These are phyloP conservation scores for Corymbia citriodora DNA, from an alignment of 441 rosid species.

Conservation along the genomic window DNA sequence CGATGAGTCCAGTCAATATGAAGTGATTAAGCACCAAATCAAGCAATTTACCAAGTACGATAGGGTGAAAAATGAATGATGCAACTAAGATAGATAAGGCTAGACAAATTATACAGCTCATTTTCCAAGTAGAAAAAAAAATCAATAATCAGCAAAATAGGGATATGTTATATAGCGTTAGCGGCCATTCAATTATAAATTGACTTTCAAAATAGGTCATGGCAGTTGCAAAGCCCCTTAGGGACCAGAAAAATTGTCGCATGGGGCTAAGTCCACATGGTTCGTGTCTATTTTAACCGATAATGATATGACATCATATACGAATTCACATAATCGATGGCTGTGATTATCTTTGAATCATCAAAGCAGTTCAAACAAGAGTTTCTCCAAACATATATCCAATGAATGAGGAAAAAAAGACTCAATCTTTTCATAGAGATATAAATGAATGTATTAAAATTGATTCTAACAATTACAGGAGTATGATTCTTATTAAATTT, in stretches of 20 bases:
- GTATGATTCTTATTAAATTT: not conserved
- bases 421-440: not conserved
- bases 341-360: not conserved
- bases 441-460: not conserved
- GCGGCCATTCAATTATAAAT: not conserved
- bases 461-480: not conserved
- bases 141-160: not conserved
- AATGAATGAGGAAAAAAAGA: not conserved
- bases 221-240: not conserved
- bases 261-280: not conserved
- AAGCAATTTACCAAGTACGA: not conserved
- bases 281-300: not conserved
- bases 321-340: not conserved
- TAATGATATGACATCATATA: not conserved
- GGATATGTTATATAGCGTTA: not conserved
- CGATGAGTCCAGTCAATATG: not conserved
- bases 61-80: not conserved
- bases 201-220: not conserved
- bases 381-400: not conserved
- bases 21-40: not conserved
- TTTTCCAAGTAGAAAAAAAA: not conserved
- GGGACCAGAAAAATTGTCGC: not conserved
- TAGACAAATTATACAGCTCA: not conserved
- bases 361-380: not conserved
- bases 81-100: not conserved